phyloP scores from a whole-genome alignment of 2,329 filamentous ascomycete species.

The Calonectria pseudoturangicola region DNA sequence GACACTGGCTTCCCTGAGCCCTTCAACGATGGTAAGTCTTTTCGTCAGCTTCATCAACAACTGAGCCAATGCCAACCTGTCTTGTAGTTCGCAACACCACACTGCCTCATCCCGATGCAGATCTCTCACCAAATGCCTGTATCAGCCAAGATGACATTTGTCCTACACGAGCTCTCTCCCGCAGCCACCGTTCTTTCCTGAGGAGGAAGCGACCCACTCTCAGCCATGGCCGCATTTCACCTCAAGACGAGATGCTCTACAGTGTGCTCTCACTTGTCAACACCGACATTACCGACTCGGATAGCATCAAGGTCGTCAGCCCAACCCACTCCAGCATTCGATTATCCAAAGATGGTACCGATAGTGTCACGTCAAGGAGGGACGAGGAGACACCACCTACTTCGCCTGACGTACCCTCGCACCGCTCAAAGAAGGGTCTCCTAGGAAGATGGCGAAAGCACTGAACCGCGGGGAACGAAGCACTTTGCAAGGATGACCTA shows the following conservation, averaged over 20 bases:
- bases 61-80: slow-evolving; percentile 35
- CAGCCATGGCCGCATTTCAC: slow-evolving; percentile 67
- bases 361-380: slow-evolving; percentile 59
- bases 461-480: slow-evolving; percentile 38
- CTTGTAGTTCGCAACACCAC: slow-evolving; percentile 73
- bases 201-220: slow-evolving; percentile 66
- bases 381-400: slow-evolving; percentile 61
- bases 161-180: slow-evolving; percentile 63
- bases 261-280: slow-evolving; percentile 59
- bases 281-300: slow-evolving; percentile 49
- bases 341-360: slow-evolving; percentile 61
- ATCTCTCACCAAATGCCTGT: slow-evolving; percentile 73
- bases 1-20: slow-evolving; percentile 73
- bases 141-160: slow-evolving; percentile 74
- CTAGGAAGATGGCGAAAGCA: slow-evolving; percentile 52
- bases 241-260: slow-evolving; percentile 58
- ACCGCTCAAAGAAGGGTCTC: slow-evolving; percentile 55
- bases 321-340: slow-evolving; percentile 56
- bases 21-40: slow-evolving; percentile 67
- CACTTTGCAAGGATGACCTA: slow-evolving; percentile 26
- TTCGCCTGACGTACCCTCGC: slow-evolving; percentile 58
- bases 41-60: not conserved
- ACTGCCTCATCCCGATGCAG: slow-evolving; percentile 77
- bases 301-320: slow-evolving; percentile 50
- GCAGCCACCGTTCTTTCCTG: slow-evolving; percentile 68